Percentiles rank a stretch among this genome's conserved stretches.
Evolutionary conservation across 1,284 basidiomycete genomes (phyloP).

Genomic region (Malassezia sp.): DNA sequence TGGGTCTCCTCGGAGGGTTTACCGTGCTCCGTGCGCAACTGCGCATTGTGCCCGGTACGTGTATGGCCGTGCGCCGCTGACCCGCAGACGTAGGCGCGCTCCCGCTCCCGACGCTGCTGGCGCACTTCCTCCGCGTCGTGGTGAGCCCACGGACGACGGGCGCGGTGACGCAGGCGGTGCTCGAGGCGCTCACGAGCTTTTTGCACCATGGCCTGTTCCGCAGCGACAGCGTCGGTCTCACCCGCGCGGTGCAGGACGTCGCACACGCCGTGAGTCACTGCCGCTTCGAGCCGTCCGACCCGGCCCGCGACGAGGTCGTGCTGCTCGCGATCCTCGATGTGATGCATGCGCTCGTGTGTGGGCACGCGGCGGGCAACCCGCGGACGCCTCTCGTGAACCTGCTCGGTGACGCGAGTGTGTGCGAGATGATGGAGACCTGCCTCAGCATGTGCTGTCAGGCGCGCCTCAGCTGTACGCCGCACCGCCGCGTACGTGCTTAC

Average conservation of each 20-base stretch:
- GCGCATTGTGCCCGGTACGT: constrained; percentile 14
- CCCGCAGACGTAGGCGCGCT: constrained; percentile 24
- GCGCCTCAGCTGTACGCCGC: no score
- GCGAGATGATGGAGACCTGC: constrained; percentile 96
- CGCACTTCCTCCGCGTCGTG: constrained; percentile 73
- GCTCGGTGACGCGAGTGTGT: constrained; percentile 73
- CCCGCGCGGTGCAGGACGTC: constrained; percentile 63
- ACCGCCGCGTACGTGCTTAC: no score
- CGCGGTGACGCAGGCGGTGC: constrained; percentile 78
- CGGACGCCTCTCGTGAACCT: constrained; percentile 25
- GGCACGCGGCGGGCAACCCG: constrained; percentile 26
- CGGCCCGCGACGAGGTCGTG: constrained; percentile 73
- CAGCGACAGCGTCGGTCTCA: constrained; percentile 41
- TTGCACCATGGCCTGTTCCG: constrained; percentile 66
- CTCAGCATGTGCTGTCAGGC: constrained; percentile 95
- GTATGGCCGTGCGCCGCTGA: no score
- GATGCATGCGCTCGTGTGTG: constrained; percentile 66
- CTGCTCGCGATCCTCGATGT: constrained; percentile 81
- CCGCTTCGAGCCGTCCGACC: constrained; percentile 93
- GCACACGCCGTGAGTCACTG: constrained; percentile 85
- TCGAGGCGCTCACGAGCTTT: constrained; percentile 76
- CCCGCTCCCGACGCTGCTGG: constrained; percentile 27
- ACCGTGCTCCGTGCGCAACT: constrained; percentile 69
- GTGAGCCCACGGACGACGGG: constrained; percentile 85
- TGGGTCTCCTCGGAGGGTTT: constrained; percentile 69